Evolutionary conservation across 306 rosid genomes (phyloP), one percentile per base, ranked within the genome.

Genomic region (Luffa acutangula): DNA sequence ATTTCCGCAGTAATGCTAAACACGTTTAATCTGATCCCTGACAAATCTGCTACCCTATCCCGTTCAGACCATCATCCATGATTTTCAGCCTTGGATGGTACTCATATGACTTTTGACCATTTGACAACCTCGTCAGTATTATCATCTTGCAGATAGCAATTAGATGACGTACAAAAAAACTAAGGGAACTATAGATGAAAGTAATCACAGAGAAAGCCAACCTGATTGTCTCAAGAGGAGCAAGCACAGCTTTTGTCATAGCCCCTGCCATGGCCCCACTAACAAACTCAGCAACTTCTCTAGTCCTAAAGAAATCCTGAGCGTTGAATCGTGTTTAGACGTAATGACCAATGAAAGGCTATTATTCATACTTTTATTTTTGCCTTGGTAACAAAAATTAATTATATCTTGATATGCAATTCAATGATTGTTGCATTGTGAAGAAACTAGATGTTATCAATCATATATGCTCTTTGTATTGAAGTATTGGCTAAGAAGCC

Each of bases 151-250:
- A 64, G 17, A 33, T 64, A 48, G 33, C 42, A 20, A 66, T 42
- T 39, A 66, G 6, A 31, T 48, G 58, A 25, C 20, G 36, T 25
- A 48, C 41, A 45, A 70, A n/a, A n/a, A 41, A 70, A 48, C 42
- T 48, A 15, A 36, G 65, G 20, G 18, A 36, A 56, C 49, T 75
- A 18, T 34, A 39, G 42, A 69, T 52, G 54, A 73, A 57, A 80
- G 48, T 43, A 46, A 78, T 42, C 48, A 31, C 76, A 74, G 62
- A 36, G 42, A 82, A 84, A 72, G 74, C 82, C 33, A 84, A 91
- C 97, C 98, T 91, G 89, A 95, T 87, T 42, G 98, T 95, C 88
- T 95, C 97, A 58, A 95, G 98, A 81, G 98, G 98, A 69, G 97
- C 98, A 87, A 95, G 98, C 33, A 92, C 81, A 77, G 97, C 97